Conservation (phyloP, 2,329 filamentous ascomycete genomes). For the Ramularia endophylla region DNA sequence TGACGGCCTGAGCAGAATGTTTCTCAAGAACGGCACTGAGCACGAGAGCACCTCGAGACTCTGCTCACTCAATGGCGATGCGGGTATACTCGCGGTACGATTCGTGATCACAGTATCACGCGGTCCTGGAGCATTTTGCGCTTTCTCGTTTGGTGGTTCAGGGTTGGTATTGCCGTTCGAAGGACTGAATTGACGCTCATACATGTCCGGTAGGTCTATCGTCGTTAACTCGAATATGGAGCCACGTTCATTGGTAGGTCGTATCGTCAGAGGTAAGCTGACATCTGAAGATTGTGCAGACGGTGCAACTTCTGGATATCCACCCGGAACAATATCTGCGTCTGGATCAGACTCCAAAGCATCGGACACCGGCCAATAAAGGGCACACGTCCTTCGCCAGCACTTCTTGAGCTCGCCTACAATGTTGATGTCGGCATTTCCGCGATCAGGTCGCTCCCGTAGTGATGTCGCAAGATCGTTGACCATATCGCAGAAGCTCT, state of each 20-base stretch:
- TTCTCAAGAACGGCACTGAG: constrained; percentile 45
- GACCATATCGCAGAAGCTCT: constrained; percentile 72
- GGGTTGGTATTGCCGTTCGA: no score
- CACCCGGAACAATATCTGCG: constrained; percentile 67
- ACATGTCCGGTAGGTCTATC: constrained; percentile 14
- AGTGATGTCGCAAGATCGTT: constrained; percentile 57
- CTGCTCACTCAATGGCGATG: constrained; percentile 42
- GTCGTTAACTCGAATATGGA: constrained; percentile 22
- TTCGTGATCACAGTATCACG: constrained; percentile 11
- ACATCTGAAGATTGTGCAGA: constrained; percentile 9
- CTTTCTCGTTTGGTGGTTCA: no score
- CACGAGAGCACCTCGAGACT: constrained; percentile 56
- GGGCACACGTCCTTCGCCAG: constrained; percentile 83
- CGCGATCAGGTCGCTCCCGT: constrained; percentile 45
- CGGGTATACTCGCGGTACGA: constrained; percentile 32
- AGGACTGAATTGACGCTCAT: background rate
- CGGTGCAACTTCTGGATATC: constrained; percentile 32
- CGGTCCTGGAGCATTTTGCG: no score
- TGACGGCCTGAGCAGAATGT: constrained; percentile 16
- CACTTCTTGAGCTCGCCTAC: constrained; percentile 93
- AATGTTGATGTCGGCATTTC: constrained; percentile 71
- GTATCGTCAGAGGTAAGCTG: constrained; percentile 18
- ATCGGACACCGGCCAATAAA: constrained; percentile 78
- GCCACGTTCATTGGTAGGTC: constrained; percentile 15
- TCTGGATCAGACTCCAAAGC: constrained; percentile 52